Percentiles rank a stretch among this genome's conserved stretches.
phyloP scores from a whole-genome alignment of 176 grass and related monocot genomes.

The Luzula sylvatica region DNA sequence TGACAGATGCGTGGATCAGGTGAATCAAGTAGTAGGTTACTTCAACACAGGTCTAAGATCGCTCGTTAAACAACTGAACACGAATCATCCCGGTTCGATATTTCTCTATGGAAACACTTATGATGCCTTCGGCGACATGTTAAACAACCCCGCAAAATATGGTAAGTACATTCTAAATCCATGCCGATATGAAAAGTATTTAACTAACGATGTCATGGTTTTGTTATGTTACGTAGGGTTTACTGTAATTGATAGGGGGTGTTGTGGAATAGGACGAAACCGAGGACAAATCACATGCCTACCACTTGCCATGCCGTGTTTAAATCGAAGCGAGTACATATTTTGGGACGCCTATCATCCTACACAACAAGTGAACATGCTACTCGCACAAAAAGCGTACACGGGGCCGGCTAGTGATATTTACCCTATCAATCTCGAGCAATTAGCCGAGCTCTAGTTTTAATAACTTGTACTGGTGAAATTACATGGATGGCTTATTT shows the following conservation, averaged over 20 bases:
- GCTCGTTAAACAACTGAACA: slow-evolving; percentile 35
- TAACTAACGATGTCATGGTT: background rate
- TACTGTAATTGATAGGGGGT: slow-evolving; percentile 20
- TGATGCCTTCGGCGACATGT: slow-evolving; percentile 22
- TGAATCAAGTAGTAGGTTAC: slow-evolving; percentile 28
- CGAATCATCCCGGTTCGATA: slow-evolving; percentile 24
- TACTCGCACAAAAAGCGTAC: slow-evolving; percentile 22
- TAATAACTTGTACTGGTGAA: too few species aligned
- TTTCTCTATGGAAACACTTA: slow-evolving; percentile 39
- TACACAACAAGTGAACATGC: slow-evolving; percentile 28
- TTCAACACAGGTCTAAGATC: slow-evolving; percentile 33
- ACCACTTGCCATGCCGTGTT: slow-evolving; percentile 22
- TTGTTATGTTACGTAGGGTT: slow-evolving; percentile 16
- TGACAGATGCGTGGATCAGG: slow-evolving; percentile 26
- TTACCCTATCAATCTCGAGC: slow-evolving; percentile 25
- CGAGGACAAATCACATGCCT: slow-evolving; percentile 25
- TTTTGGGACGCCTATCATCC: slow-evolving; percentile 41
- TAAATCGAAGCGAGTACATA: slow-evolving; percentile 14
- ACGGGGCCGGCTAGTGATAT: background rate
- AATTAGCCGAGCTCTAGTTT: slow-evolving; percentile 24
- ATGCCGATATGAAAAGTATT: background rate
- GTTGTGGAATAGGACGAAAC: slow-evolving; percentile 31
- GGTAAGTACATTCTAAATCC: slow-evolving; percentile 15
- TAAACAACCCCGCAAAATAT: slow-evolving; percentile 24
- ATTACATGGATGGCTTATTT: too few species aligned